phyloP scores from a whole-genome alignment of 208 protist genomes.

The Acanthamoeba royreba region DNA sequence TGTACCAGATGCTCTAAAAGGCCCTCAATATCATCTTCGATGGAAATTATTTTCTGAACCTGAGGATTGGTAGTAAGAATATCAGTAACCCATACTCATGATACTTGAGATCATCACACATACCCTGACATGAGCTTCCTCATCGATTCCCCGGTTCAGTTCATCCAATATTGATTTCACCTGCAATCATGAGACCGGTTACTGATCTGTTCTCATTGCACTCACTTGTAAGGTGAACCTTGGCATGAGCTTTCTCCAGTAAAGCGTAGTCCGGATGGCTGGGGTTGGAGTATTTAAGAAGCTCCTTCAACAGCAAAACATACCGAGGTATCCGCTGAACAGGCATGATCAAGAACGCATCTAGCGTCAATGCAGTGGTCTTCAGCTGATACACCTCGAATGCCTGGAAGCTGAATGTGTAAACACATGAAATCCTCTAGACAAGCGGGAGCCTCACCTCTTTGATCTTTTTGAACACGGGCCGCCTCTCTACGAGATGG shows the following conservation, averaged over 20 bases:
- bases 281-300: slow-evolving; percentile 34
- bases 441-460: neutral
- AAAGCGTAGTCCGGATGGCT: slow-evolving; percentile 11
- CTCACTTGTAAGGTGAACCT: neutral
- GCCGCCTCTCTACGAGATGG: neutral
- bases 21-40: slow-evolving; percentile 6
- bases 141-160: slow-evolving; percentile 13
- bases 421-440: neutral
- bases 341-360: slow-evolving; percentile 43
- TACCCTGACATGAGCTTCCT: neutral
- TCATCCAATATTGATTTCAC: neutral
- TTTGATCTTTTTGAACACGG: slow-evolving; percentile 40
- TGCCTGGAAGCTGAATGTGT: neutral
- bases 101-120: too few relatives aligned
- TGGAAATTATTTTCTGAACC: slow-evolving; percentile 18
- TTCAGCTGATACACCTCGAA: slow-evolving; percentile 41
- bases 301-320: neutral
- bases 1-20: neutral
- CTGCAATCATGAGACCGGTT: too few relatives aligned
- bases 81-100: too few relatives aligned
- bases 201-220: neutral
- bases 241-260: neutral
- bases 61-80: too few relatives aligned
- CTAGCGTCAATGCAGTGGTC: slow-evolving; percentile 2
- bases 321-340: neutral